These are phyloP conservation scores for Pseudonitzschia pungens DNA, from an alignment of 108 stramenopile genomes.

Conservation along the genomic window DNA sequence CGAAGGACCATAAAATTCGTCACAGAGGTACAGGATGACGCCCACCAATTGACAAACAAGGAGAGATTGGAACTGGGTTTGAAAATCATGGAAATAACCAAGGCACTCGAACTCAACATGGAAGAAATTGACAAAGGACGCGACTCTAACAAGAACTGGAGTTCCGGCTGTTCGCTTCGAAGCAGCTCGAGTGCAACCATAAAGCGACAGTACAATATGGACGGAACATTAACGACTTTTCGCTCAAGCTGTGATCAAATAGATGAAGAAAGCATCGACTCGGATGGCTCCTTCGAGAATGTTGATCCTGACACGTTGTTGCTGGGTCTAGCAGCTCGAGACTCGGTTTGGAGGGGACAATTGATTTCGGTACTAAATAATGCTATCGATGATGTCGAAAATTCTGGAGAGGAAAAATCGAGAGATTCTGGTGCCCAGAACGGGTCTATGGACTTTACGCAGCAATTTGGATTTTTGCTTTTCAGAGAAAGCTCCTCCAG, in stretches of 20 bases:
- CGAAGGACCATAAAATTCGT: constrained; percentile 12
- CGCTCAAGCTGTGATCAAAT: constrained; percentile 13
- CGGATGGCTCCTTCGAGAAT: constrained; percentile 35
- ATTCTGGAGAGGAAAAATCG: constrained; percentile 16
- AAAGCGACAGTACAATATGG: constrained; percentile 47
- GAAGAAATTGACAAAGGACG: constrained; percentile 67
- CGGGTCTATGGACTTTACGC: constrained; percentile 16
- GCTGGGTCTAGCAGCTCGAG: constrained; percentile 73
- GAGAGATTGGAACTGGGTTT: constrained; percentile 55
- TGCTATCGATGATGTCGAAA: constrained; percentile 36
- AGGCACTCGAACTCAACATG: constrained; percentile 39
- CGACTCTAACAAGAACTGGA: constrained; percentile 57
- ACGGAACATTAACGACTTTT: constrained; percentile 22
- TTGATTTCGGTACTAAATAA: constrained; percentile 56
- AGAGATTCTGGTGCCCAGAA: background rate
- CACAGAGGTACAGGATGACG: background rate
- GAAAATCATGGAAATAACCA: constrained; percentile 53
- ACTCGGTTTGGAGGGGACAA: constrained; percentile 72
- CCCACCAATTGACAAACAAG: constrained; percentile 22
- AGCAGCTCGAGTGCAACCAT: constrained; percentile 57
- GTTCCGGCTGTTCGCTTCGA: constrained; percentile 54
- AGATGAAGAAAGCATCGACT: constrained; percentile 22
- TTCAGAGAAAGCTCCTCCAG: constrained; percentile 71
- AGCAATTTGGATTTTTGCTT: constrained; percentile 58
- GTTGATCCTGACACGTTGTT: constrained; percentile 52